Base-by-base conservation (phyloP, 768 basidiomycete genomes). In the Lyophyllum decastes region DNA sequence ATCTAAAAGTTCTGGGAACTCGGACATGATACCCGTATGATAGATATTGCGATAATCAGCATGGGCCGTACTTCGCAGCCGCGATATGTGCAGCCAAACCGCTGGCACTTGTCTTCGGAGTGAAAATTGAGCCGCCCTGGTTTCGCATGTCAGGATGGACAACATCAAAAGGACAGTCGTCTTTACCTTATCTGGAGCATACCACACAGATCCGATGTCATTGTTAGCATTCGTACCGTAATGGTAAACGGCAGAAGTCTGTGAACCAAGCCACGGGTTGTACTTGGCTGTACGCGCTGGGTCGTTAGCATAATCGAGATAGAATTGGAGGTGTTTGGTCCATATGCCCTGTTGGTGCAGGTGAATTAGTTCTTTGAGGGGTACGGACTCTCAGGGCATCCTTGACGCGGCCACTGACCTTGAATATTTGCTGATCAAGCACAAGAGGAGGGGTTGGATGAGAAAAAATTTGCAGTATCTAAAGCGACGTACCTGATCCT, bases 261-360 rank as follows among this genome's bases (percentile, higher is more conserved):
- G 82, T 2, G 76, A 71, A 24, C 73, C 71, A 2, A 79, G 66
- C 65, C 74, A 79, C 19, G 56, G 43, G 41, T 66, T 68, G 61
- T 83, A 84, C 60, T 79, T 81, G n/a, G 71, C 71, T 0, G 66
- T 72, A 16, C 81, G 76, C 25, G 72, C 64, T 19, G 75, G 16
- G 56, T 80, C 75, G 41, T 77, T 73, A 30, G 77, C 82, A 47
- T 49, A 60, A 58, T 82, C 81, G 26, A 84, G 71, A 63, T 83
- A 82, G 59, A 73, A 82, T 48, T 78, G 75, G 5, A 83, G 58
- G 50, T 82, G 79, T 47, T 84, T 84, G 16, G 73, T 82, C 80
- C 82, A 82, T 17, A 83, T 58, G 14, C 82, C 81, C 79, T 81
- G 57, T 21, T 21, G 10, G 19, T 14, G 27, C 25, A 10, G 8